A percentile compares a stretch with the other conserved stretches of the same genome.
Conservation (phyloP, 2,329 filamentous ascomycete genomes). For the Paraphaeosphaeria sporulosa region DNA sequence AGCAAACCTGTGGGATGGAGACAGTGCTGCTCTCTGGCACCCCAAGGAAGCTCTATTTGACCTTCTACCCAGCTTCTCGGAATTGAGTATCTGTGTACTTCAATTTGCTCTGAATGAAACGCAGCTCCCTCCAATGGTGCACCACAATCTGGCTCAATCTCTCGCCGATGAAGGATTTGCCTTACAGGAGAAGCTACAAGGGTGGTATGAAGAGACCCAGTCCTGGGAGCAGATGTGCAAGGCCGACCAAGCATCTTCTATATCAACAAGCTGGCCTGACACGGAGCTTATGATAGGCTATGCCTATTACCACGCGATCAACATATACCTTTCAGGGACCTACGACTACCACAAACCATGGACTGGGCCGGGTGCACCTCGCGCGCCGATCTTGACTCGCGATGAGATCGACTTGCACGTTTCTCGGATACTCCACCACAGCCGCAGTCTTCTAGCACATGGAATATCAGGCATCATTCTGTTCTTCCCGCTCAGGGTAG, state of each 20-base stretch:
- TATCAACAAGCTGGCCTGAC: slow-evolving; percentile 2
- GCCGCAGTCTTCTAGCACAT: slow-evolving; percentile 22
- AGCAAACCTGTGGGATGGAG: slow-evolving; percentile 25
- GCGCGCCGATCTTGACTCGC: slow-evolving; percentile 25
- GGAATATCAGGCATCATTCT: slow-evolving; percentile 31
- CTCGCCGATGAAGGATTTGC: slow-evolving; percentile 30
- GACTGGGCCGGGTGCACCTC: slow-evolving; percentile 17
- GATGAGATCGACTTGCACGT: slow-evolving; percentile 26
- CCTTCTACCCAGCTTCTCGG: slow-evolving; percentile 29
- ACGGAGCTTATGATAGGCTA: slow-evolving; percentile 25
- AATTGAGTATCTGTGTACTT: slow-evolving; percentile 27
- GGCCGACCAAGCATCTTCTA: background rate
- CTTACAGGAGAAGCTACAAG: slow-evolving; percentile 23
- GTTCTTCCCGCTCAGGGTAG: slow-evolving; percentile 39
- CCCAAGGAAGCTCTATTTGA: slow-evolving; percentile 39
- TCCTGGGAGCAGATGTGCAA: slow-evolving; percentile 19
- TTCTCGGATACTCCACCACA: slow-evolving; percentile 27
- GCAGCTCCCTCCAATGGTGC: background rate
- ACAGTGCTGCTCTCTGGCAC: slow-evolving; percentile 25
- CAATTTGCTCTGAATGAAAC: slow-evolving; percentile 17
- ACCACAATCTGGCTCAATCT: background rate
- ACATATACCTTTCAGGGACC: slow-evolving; percentile 38
- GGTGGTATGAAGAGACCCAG: slow-evolving; percentile 25
- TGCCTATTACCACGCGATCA: slow-evolving; percentile 34
- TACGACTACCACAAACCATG: slow-evolving; percentile 36